Evolutionary conservation across 345 rosid species (phyloP), one percentile per base, ranked within the genome.

Genomic region (Laguncularia racemosa): DNA sequence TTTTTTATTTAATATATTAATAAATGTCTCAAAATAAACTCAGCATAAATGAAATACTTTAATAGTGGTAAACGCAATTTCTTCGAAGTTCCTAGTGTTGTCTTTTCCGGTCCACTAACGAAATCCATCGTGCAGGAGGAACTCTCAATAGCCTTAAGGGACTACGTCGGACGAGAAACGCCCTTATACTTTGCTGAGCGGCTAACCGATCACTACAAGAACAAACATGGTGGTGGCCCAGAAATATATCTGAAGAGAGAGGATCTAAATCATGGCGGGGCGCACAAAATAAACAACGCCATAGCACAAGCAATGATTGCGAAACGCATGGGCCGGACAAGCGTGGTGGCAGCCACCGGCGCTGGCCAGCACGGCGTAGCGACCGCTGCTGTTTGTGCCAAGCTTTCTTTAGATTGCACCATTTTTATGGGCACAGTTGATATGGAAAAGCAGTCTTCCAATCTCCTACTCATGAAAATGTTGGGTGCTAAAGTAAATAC

Each of bases 341-440:
- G 16, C 43, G 72, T 91, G 8, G 75, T 88, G 50, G 76, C 83
- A 0, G 96, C 89, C 17, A 88, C 98, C 0, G 98, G 98, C 6
- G 83, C 96, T 3, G 98, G 98, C 1, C 96, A 82, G 46, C 96
- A 91, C 13, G 95, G 96, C 0, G 76, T 91, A n/a, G 96, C 98
- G 0, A 81, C 95, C 0, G 98, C 98, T 0, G 90, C 98, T 12
- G 89, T 80, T 0, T 91, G 96, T 56, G 81, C 96, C n/a, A 86
- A 80, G 72, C 85, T 86, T 46, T 40, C 63, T 20, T 59, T 91
- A 55, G 77, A 76, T 9, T 91, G 95, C 64, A 79, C 80, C 16
- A 46, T 91, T 59, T 84, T 70, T 65, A 91, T 91, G 96, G 88
- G 95, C 53, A 20, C 79, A 6, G 14, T 33, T 2, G 96, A 91